A percentile compares a stretch with the other conserved stretches of the same genome.
Conservation (phyloP, 129 eudicot genomes). For the Flaveria linearis region DNA sequence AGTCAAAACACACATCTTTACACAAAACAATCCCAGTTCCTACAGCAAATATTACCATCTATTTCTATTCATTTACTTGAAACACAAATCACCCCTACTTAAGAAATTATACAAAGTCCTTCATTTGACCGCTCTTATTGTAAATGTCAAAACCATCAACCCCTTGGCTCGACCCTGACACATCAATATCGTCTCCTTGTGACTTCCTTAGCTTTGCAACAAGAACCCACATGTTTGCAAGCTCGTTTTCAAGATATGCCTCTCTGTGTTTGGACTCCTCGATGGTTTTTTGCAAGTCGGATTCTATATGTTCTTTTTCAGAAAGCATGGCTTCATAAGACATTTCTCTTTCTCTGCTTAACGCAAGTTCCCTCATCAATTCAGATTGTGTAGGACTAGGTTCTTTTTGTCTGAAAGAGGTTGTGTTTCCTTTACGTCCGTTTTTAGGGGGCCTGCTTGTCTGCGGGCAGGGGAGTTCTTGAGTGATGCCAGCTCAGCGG, state of each 20-base stretch:
- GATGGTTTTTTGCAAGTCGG: slow-evolving; percentile 59
- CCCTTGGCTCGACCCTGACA: slow-evolving; percentile 40
- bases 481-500: slow-evolving; percentile 50
- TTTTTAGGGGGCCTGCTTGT: slow-evolving; percentile 42
- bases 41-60: slow-evolving; percentile 28
- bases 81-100: slow-evolving; percentile 7
- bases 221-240: slow-evolving; percentile 97
- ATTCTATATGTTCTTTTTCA: slow-evolving; percentile 72
- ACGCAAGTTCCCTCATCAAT: slow-evolving; percentile 71
- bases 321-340: slow-evolving; percentile 70
- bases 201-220: slow-evolving; percentile 85
- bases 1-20: slow-evolving; percentile 25
- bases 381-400: slow-evolving; percentile 50
- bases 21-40: slow-evolving; percentile 35
- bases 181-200: slow-evolving; percentile 47
- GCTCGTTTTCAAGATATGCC: slow-evolving; percentile 92
- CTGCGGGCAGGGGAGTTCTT: slow-evolving; percentile 66
- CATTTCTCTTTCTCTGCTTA: slow-evolving; percentile 74
- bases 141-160: slow-evolving; percentile 42
- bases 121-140: slow-evolving; percentile 27
- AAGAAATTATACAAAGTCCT: slow-evolving; percentile 30
- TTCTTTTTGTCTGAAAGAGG: slow-evolving; percentile 55
- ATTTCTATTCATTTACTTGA: slow-evolving; percentile 18
- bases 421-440: slow-evolving; percentile 59
- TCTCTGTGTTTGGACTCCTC: slow-evolving; percentile 91